Percentiles rank a stretch among this genome's conserved stretches.
phyloP scores from a whole-genome alignment of 2,329 filamentous ascomycete species.

The Cladophialophora immunda region DNA sequence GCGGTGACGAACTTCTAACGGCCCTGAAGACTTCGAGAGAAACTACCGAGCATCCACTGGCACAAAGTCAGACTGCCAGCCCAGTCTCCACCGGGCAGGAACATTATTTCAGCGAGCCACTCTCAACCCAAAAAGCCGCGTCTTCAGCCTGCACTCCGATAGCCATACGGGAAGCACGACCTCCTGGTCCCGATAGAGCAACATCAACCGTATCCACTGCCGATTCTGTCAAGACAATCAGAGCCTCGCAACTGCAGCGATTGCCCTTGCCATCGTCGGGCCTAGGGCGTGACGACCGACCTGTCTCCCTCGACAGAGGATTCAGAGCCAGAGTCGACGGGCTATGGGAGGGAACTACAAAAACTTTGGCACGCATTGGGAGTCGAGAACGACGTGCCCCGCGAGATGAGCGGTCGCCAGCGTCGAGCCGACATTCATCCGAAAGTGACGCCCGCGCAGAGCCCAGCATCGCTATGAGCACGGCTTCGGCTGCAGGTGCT shows the following conservation, averaged over 20 bases:
- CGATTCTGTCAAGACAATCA: slow-evolving; percentile 57
- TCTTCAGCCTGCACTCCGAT: slow-evolving; percentile 39
- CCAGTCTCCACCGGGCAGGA: slow-evolving; percentile 60
- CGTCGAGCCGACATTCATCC: slow-evolving; percentile 39
- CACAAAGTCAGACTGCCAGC: slow-evolving; percentile 76
- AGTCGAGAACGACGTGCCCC: slow-evolving; percentile 48
- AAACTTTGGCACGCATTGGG: slow-evolving; percentile 32
- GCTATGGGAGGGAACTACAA: slow-evolving; percentile 38
- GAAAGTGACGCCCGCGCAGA: slow-evolving; percentile 48
- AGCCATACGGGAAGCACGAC: slow-evolving; percentile 44
- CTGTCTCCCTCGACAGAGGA: slow-evolving; percentile 29
- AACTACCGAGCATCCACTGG: slow-evolving; percentile 74
- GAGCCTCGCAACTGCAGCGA: slow-evolving; percentile 45
- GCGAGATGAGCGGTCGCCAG: slow-evolving; percentile 45
- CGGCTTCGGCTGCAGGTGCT: slow-evolving; percentile 54
- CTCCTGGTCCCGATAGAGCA: slow-evolving; percentile 50
- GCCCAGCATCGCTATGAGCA: slow-evolving; percentile 55
- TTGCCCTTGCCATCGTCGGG: slow-evolving; percentile 23
- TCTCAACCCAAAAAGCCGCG: slow-evolving; percentile 25
- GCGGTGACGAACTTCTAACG: slow-evolving; percentile 65
- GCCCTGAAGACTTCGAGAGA: slow-evolving; percentile 60
- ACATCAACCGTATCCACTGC: slow-evolving; percentile 56
- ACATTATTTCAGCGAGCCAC: slow-evolving; percentile 49
- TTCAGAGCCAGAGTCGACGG: slow-evolving; percentile 36
- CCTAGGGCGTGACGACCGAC: slow-evolving; percentile 26